Base-by-base conservation (phyloP, 2,329 filamentous ascomycete species). In the Colletotrichum neosansevieriae region DNA sequence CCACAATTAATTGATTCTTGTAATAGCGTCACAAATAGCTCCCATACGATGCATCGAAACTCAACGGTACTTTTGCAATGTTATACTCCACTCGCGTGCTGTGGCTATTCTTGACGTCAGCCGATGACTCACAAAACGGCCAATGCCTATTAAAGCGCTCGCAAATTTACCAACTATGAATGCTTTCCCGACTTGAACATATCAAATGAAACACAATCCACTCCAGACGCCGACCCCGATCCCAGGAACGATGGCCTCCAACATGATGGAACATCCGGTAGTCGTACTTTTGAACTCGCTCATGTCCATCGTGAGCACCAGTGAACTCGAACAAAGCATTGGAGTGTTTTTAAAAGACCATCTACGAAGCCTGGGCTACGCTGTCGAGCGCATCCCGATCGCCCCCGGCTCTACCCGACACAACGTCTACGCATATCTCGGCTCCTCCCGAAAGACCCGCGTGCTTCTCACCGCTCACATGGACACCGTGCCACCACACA, bases 401-500 rank as follows among this genome's bases (percentile, higher is more conserved):
- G 70, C 73, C 5, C 70, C 74, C 5, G 73, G 65, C 11, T 78
- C 77, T 7, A 72, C 74, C 21, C 75, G 78, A 12, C 74, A 78
- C 63, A 81, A 81, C 72, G 74, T 81, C 63, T 80, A 80, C 72
- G 79, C 79, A 9, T 81, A 80, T 70, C 71, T 81, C 4, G 77
- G 77, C 4, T 67, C 71, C 40, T 54, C 70, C 15, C 73, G 75
- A 29, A 71, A 75, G 40, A 74, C 76, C 3, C 73, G 78, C 13
- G 73, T 77, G 19, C 76, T 78, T 24, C 73, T 79, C 17, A 77
- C 77, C 6, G 73, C 75, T 1, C 78, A 80, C 69, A 78, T 79
- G 75, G 77, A 79, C 58, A 79, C 78, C 9, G 82, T 84, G 3
- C 83, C 86, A 1, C 86, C 85, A 0, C 85, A 82, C 73, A 85